Evolutionary conservation across 1,284 basidiomycete genomes (phyloP), one percentile per base, ranked within the genome.

Genomic region (Quambalaria eucalypti): DNA sequence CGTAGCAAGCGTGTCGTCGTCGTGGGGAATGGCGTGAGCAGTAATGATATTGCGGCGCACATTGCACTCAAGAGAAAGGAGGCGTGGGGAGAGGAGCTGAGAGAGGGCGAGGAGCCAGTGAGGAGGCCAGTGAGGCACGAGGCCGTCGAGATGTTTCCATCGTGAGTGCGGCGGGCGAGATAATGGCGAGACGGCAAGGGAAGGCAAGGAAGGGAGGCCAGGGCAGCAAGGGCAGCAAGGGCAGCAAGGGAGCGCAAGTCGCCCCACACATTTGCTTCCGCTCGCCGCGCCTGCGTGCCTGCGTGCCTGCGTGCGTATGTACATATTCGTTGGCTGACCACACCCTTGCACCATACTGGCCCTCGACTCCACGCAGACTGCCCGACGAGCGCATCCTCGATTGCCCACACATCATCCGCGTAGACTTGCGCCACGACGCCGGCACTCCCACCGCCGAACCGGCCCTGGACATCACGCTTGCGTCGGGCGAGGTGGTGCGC

Each of bases 31-130:
- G 68, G 68, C 30, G 68, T 70, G 31, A 56, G 52, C 29, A 57
- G 65, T 9, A 72, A 72, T 40, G 69, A 72, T 47, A 66, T 64
- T 14, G 63, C 62, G 1, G 61, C 68, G 1, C 69, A 72, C 44
- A 48, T 72, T 2, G 69, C 66, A 0, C 46, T 28, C 4, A 44
- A 7, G 5, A 25, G 39, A 7, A 58, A 31, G 29, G 26, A 50
- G 44, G 46, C 47, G 42, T 46, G 42, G 42, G 42, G 42, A 4
- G 42, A 46, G 42, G 42, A 46, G 12, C 16, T 39, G 36, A 39
- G 4, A 39, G 42, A 46, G 42, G 42, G 42, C 3, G 42, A 46
- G 19, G 42, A 46, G 42, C 42, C 19, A 21, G 42, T 46, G 42
- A 12, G 14, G 3, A 46, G 25, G 42, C 16, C 42, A 2, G 5